These are phyloP conservation scores for Pythium oligandrum DNA, from an alignment of 352 stramenopile genomes.

Conservation along the genomic window DNA sequence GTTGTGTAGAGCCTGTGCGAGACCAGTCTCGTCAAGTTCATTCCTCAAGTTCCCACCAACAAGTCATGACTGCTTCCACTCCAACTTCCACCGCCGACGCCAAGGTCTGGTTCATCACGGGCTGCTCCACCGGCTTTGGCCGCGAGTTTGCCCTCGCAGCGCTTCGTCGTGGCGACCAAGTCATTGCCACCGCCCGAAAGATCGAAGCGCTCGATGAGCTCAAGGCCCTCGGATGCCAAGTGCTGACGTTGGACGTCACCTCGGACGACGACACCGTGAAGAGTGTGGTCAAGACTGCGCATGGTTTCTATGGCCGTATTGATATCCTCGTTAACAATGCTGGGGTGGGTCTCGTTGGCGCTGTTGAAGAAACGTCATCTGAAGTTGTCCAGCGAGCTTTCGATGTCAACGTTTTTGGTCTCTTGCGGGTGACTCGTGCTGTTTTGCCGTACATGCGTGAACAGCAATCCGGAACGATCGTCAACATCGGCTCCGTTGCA, in stretches of 20 bases:
- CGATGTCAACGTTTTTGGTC: slow-evolving; percentile 43
- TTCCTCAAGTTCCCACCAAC: too few species aligned
- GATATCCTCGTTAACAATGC: slow-evolving; percentile 49
- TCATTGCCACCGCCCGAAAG: too few species aligned
- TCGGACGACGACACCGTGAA: slow-evolving; percentile 23
- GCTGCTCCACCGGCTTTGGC: slow-evolving; percentile 41
- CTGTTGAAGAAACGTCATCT: slow-evolving; percentile 37
- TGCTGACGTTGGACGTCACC: slow-evolving; percentile 38
- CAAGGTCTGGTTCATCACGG: slow-evolving; percentile 54
- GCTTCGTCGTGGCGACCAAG: slow-evolving; percentile 32
- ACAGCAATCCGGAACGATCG: slow-evolving; percentile 38
- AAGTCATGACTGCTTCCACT: slow-evolving; percentile 1
- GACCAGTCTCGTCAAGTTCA: too few species aligned
- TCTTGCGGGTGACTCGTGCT: slow-evolving; percentile 24
- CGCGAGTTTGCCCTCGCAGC: slow-evolving; percentile 35
- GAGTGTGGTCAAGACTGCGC: slow-evolving; percentile 21
- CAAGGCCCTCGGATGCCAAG: slow-evolving; percentile 18
- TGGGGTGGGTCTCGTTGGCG: slow-evolving; percentile 43
- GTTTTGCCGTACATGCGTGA: slow-evolving; percentile 42
- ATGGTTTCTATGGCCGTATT: slow-evolving; percentile 36
- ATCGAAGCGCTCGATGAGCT: too few species aligned
- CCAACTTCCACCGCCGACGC: slow-evolving; percentile 11
- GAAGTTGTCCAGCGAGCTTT: slow-evolving; percentile 29
- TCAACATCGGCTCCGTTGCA: slow-evolving; percentile 32
- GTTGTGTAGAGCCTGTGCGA: too few species aligned